These are phyloP conservation scores for Diplodia mutila DNA, from an alignment of 2,329 filamentous ascomycete genomes.

Conservation along the genomic window DNA sequence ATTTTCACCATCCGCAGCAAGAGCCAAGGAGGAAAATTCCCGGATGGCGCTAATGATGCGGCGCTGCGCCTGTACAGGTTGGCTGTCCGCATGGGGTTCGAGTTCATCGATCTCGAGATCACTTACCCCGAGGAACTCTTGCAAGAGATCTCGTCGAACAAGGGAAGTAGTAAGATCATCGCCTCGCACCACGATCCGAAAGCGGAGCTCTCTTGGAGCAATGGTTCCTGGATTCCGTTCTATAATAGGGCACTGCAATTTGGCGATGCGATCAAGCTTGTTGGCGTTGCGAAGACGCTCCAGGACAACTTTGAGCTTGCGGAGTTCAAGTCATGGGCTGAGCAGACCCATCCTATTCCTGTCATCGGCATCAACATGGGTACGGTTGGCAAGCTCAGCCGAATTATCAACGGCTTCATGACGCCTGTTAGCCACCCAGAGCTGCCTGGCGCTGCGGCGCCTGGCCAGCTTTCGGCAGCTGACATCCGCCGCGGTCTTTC, in stretches of 20 bases:
- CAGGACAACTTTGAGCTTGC: conserved; percentile 87
- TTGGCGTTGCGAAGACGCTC: conserved; percentile 75
- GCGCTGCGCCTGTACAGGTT: conserved; percentile 75
- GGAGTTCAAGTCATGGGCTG: conserved; percentile 78
- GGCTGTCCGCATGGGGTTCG: conserved; percentile 80
- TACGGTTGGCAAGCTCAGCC: conserved; percentile 79
- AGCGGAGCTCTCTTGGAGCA: conserved; percentile 80
- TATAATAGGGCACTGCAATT: conserved; percentile 90
- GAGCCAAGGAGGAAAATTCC: conserved; percentile 86
- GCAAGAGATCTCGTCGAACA: conserved; percentile 67
- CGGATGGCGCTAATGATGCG: conserved; percentile 72
- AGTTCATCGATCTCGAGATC: conserved; percentile 93
- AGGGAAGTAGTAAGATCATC: conserved; percentile 80
- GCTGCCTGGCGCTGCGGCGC: conserved; percentile 90
- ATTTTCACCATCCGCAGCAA: conserved; percentile 90
- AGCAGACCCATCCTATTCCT: conserved; percentile 73
- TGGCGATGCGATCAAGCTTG: conserved; percentile 92
- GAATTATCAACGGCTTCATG: conserved; percentile 88
- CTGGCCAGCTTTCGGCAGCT: conserved; percentile 86
- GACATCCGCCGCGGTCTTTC: conserved; percentile 82
- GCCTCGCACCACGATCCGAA: conserved; percentile 92
- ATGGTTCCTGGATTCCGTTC: conserved; percentile 87
- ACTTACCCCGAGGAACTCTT: conserved; percentile 79
- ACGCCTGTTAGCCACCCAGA: conserved; percentile 90
- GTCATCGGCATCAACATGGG: conserved; percentile 98